Evolutionary conservation across 108 stramenopile genomes (phyloP).

Genomic region (Mediolabrus comicus): DNA sequence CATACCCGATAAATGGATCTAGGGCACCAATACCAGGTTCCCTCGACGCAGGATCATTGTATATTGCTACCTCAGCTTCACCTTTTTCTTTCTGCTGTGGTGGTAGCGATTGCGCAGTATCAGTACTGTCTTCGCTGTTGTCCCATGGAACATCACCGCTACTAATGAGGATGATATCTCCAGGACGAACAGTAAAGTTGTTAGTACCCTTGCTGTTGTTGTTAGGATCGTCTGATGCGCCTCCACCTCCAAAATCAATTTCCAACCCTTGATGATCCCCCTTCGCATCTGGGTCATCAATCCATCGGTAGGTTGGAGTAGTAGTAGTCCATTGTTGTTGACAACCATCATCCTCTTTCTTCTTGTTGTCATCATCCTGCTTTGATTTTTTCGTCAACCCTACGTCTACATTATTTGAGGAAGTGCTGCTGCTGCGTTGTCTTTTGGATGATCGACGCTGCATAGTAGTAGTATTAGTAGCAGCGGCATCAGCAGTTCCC

Average conservation of each 20-base stretch:
- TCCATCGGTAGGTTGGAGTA: slow-evolving; percentile 31
- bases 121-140: background rate
- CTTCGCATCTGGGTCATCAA: slow-evolving; percentile 11
- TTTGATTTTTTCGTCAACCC: background rate
- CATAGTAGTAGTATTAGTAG: background rate
- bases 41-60: slow-evolving; percentile 30
- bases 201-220: background rate
- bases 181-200: slow-evolving; percentile 34
- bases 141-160: slow-evolving; percentile 39
- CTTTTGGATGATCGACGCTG: slow-evolving; percentile 15
- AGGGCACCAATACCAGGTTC: slow-evolving; percentile 42
- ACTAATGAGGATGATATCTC: slow-evolving; percentile 56
- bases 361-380: background rate
- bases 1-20: slow-evolving; percentile 57
- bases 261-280: slow-evolving; percentile 21
- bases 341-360: background rate
- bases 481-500: too few species aligned
- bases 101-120: background rate
- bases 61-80: slow-evolving; percentile 1
- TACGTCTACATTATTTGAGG: background rate
- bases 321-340: background rate
- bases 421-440: background rate
- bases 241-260: slow-evolving; percentile 30
- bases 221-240: background rate
- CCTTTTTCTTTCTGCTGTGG: slow-evolving; percentile 2